Base-by-base conservation (phyloP, 2,329 filamentous ascomycete species). In the Epichloe coenophiala region DNA sequence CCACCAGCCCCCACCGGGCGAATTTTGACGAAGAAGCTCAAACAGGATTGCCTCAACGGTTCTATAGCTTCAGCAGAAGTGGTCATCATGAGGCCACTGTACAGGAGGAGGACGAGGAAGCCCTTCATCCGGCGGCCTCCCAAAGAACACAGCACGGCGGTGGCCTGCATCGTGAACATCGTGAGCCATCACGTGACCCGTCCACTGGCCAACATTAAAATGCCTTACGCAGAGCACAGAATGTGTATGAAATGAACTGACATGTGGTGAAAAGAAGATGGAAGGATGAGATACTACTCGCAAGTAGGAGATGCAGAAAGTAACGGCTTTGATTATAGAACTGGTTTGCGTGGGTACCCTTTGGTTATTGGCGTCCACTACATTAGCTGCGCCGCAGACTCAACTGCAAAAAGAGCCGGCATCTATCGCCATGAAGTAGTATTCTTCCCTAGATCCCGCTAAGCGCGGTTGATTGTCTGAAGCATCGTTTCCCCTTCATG, bases 21-120 rank as follows among this genome's bases (percentile, higher is more conserved):
- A 60, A 60, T 3, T 72, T 70, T 51, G 72, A 75, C 49, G 68
- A 74, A 46, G 72, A 75, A 60, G 63, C 70, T 2, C 61, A 67
- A 54, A 68, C 60, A 2, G 67, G 63, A 21, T 59, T 66, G 48
- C 60, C 63, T 6, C 53, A 60, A 15, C 58, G 58, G 6, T 61
- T 59, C 15, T 67, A 65, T 48, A 61, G 63, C 52, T 58, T 59
- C 51, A 62, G 61, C 53, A 60, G 63, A 31, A 35, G 15, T 4
- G 27, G 31, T 9, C 45, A 45, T 4, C 42, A 48, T 13, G 44
- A 39, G 27, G 45, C 51, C n/a, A 39, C 47, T n/a, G 46, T 39
- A 17, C 37, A 21, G 43, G 56, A 54, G 40, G 55, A 53, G 31
- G 56, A 56, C 21, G 55, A 56, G 33, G 51, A 54, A 13, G 49